Base-by-base conservation (phyloP, 352 stramenopile species). In the Halophytophthora batemanensis region DNA sequence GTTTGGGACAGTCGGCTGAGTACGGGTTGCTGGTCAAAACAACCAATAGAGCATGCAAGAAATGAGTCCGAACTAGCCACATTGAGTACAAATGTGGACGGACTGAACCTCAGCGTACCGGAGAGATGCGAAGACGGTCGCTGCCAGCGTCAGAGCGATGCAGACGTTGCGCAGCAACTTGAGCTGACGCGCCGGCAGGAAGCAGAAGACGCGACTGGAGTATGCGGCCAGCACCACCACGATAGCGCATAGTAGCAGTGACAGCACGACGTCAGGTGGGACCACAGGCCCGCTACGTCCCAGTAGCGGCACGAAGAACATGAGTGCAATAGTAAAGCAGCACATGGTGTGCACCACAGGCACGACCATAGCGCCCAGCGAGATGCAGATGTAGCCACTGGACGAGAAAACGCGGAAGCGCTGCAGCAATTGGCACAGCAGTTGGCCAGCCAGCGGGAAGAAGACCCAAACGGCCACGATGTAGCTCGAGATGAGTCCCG, bases 291-390 rank as follows among this genome's bases (percentile, higher is more conserved):
- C 81, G 17, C 60, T 75, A 50, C 81, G 76, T 1, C 81, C 81
- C 35, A 92, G 69, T 22, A 92, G 64, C 22, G 81, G 81, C 23
- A 92, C 74, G 51, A 89, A 88, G 51, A 92, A 88, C 59, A 77
- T 75, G 50, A 88, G 64, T 25, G 71, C 74, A 15, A 88, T 66
- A 23, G 71, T 62, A 36, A 84, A 71, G 18, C 67, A 71, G 47
- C 69, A 75, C 45, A 75, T 71, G 2, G 61, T 85, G 61, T 88
- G 77, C 19, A 89, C 50, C 40, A 88, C 70, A 7, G 81, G 78
- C 21, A 89, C 59, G 12, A 72, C 66, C 15, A 82, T 61, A 2
- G 76, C 65, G 12, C 51, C 49, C 8, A 91, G 58, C 29, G 73
- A 80, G 28, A 86, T 56, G 33, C 54, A 59, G 23, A 89, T 54